phyloP scores from a whole-genome alignment of 1,284 basidiomycete genomes.

The Agaricales sp. region DNA sequence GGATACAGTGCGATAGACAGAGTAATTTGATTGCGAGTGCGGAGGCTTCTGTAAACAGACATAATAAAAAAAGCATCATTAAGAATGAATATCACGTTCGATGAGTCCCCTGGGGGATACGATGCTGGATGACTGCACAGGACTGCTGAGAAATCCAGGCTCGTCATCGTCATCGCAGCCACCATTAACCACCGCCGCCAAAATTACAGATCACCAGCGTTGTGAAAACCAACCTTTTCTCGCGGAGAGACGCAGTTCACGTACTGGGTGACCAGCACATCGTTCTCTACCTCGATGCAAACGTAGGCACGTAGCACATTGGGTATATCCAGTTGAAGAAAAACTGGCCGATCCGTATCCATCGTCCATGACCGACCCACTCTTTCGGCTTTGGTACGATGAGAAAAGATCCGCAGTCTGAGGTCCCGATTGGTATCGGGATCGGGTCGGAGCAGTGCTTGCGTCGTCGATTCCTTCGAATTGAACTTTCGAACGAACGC shows the following conservation, averaged over 20 bases:
- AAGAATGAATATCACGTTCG: neutral
- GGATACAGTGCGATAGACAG: conserved; percentile 51
- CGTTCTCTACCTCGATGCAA: conserved; percentile 27
- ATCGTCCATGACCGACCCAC: neutral
- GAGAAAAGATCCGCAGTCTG: neutral
- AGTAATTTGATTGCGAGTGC: conserved; percentile 56
- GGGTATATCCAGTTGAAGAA: conserved; percentile 44
- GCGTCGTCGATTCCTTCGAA: neutral
- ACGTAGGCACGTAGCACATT: conserved; percentile 54
- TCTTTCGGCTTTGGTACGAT: neutral
- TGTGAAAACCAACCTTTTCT: conserved; percentile 61
- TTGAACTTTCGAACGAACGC: neutral
- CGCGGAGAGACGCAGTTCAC: conserved; percentile 56
- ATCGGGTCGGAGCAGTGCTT: neutral
- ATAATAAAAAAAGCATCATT: conserved; percentile 5
- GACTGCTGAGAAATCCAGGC: too few species aligned
- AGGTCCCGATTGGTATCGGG: neutral
- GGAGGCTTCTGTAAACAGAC: conserved; percentile 39
- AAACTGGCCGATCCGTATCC: conserved; percentile 20
- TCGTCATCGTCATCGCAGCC: too few species aligned
- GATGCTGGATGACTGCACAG: neutral
- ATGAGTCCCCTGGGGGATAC: conserved; percentile 6
- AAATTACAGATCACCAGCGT: neutral
- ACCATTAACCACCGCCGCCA: neutral
- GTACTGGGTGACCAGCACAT: conserved; percentile 40